Conservation (phyloP, 495 filamentous ascomycete genomes). For the Friedmanniomyces endolithicus region DNA sequence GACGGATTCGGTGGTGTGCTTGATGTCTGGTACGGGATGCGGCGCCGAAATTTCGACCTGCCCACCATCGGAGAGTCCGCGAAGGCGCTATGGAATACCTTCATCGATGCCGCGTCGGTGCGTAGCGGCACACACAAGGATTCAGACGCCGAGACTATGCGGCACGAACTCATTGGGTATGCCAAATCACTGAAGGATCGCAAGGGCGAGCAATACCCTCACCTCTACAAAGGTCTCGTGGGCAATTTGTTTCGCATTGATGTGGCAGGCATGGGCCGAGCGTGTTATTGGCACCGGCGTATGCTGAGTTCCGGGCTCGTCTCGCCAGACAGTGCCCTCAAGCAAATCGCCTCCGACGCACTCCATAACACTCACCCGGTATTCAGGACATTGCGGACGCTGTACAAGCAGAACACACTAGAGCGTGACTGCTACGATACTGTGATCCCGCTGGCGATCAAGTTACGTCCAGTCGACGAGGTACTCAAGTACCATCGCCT, state of each 20-base stretch:
- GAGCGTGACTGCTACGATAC: slow-evolving; percentile 48
- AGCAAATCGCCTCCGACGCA: slow-evolving; percentile 7
- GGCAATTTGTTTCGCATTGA: slow-evolving; percentile 7
- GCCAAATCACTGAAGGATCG: slow-evolving; percentile 29
- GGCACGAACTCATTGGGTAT: slow-evolving; percentile 28
- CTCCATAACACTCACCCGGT: not conserved
- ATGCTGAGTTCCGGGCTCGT: slow-evolving; percentile 11
- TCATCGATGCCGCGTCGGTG: slow-evolving; percentile 31
- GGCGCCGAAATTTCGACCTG: slow-evolving; percentile 35
- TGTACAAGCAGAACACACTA: slow-evolving; percentile 28
- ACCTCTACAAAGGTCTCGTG: slow-evolving; percentile 40
- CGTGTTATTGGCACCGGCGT: slow-evolving; percentile 16
- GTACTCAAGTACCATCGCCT: slow-evolving; percentile 51
- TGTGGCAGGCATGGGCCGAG: not conserved
- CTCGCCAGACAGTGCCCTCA: slow-evolving; percentile 10
- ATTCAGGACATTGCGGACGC: slow-evolving; percentile 19
- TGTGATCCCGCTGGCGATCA: slow-evolving; percentile 45
- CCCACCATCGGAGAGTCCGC: slow-evolving; percentile 39
- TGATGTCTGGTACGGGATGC: slow-evolving; percentile 52
- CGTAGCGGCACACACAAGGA: not conserved
- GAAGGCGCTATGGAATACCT: slow-evolving; percentile 44
- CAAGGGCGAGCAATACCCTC: slow-evolving; percentile 35
- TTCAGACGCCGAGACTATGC: slow-evolving; percentile 31
- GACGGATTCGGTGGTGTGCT: slow-evolving; percentile 47
- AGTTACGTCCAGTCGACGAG: slow-evolving; percentile 35